A percentile compares a stretch with the other conserved stretches of the same genome.
Evolutionary conservation across 345 rosid genomes (phyloP).

Genomic region (Eucalyptus marginata): DNA sequence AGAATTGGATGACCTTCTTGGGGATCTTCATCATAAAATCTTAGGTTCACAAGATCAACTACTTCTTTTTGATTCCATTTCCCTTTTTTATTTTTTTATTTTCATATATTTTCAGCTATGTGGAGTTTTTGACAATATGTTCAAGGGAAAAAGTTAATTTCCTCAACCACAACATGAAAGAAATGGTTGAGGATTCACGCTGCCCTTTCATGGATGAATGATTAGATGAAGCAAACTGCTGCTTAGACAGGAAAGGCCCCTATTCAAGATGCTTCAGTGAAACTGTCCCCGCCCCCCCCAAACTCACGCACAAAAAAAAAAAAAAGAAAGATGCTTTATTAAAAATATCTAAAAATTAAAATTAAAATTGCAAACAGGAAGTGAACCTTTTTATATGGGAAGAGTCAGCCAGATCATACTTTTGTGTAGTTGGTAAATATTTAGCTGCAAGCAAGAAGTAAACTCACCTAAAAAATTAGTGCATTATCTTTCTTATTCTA

Average conservation of each 20-base stretch:
- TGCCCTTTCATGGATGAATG: background rate
- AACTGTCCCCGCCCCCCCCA: background rate
- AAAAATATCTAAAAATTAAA: background rate
- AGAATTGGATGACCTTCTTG: constrained; percentile 78
- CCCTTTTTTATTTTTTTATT: background rate
- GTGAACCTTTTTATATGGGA: background rate
- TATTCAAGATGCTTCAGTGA: background rate
- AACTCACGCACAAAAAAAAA: fast-evolving
- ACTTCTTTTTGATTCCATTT: background rate
- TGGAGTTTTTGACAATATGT: background rate
- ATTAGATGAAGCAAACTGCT: background rate
- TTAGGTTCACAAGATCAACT: constrained; percentile 32
- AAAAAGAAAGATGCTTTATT: background rate
- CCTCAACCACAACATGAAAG: background rate
- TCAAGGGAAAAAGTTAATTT: background rate
- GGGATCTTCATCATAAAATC: constrained; percentile 93
- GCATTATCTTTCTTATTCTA: background rate
- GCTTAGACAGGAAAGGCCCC: background rate
- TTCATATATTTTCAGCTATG: background rate
- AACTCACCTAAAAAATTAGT: background rate
- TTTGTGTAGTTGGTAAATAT: background rate
- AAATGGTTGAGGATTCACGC: background rate
- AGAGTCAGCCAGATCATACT: background rate
- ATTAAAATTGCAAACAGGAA: background rate
- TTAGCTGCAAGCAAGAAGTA: background rate